Base-by-base conservation (phyloP, 1,139 yeast genomes). In the Yamadazyma triangularis region DNA sequence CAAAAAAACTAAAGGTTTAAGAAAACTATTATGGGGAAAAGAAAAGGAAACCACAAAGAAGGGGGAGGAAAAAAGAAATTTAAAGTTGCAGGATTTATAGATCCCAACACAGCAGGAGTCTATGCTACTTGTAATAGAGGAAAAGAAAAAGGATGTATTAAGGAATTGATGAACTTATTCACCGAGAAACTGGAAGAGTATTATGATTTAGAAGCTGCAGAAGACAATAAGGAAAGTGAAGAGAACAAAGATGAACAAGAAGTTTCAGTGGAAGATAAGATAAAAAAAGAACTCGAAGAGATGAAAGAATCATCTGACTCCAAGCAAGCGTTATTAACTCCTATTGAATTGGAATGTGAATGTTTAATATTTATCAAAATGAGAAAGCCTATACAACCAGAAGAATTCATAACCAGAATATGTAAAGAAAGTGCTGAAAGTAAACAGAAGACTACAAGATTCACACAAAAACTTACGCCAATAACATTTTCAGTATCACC, bases 111-210 rank as follows among this genome's bases (percentile, higher is more conserved):
- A 40, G 63, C 81, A 27, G 96, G 97, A 1, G 65, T 86, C 2
- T 91, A 81, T 57, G 95, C 88, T 14, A 85, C 96, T 0, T 86
- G 96, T 56, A 71, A 76, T 30, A 68, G 95, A 45, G 82, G 85
- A 26, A 77, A 80, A 42, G 96, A 89, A 56, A 69, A 72, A 36
- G 77, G 73, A 34, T 84, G 95, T 45, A 73, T 80, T 13, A 75
- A 77, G 37, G 97, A 89, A 54, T 61, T 89, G 46, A 68, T 76
- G 45, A 60, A 70, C 33, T 57, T 88, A 23, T 72, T 89, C 34
- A 50, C 60, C 32, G 70, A 74, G 30, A 77, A 77, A 40, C 58
- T 74, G 11, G 74, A 72, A 35, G 75, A 76, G 43, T 68, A 68
- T 36, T 79, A 72, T 34, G 70, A 70, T 33, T 55, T 54, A 13